These are phyloP conservation scores for Hemisphaericaspora nanyangensis DNA, from an alignment of 805 yeast genomes.

Conservation along the genomic window DNA sequence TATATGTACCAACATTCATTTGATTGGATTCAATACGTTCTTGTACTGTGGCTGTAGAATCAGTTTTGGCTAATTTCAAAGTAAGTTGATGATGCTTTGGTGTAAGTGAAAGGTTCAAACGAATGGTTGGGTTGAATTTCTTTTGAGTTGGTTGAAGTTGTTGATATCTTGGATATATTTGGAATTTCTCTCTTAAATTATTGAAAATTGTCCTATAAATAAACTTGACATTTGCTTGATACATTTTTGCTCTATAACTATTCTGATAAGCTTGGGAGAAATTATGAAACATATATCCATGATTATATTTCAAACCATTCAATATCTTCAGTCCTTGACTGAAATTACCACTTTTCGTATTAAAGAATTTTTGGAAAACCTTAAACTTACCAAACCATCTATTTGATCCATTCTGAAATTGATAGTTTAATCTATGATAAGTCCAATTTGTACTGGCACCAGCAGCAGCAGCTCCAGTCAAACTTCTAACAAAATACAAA, in stretches of 20 bases:
- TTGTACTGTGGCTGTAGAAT: constrained; percentile 15
- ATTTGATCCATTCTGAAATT: background rate
- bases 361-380: constrained; percentile 3
- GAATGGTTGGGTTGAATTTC: constrained; percentile 10
- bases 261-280: constrained; percentile 21
- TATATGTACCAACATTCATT: constrained; percentile 23
- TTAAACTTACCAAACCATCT: constrained; percentile 14
- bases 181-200: constrained; percentile 8
- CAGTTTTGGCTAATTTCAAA: constrained; percentile 16
- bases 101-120: constrained; percentile 27
- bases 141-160: background rate
- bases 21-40: constrained; percentile 13
- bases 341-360: background rate
- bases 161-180: constrained; percentile 1
- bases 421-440: constrained; percentile 1
- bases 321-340: constrained; percentile 6
- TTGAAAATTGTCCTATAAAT: constrained; percentile 18
- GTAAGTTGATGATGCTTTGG: constrained; percentile 19
- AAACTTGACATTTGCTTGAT: constrained; percentile 15
- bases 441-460: constrained; percentile 1
- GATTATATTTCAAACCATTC: constrained; percentile 4
- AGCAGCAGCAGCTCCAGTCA: background rate
- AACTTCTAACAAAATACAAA: background rate
- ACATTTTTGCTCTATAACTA: constrained; percentile 15
- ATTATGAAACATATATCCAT: constrained; percentile 20